Evolutionary conservation across 495 filamentous ascomycete genomes (phyloP), one percentile per base, ranked within the genome.

Genomic region (Platismatia glauca): DNA sequence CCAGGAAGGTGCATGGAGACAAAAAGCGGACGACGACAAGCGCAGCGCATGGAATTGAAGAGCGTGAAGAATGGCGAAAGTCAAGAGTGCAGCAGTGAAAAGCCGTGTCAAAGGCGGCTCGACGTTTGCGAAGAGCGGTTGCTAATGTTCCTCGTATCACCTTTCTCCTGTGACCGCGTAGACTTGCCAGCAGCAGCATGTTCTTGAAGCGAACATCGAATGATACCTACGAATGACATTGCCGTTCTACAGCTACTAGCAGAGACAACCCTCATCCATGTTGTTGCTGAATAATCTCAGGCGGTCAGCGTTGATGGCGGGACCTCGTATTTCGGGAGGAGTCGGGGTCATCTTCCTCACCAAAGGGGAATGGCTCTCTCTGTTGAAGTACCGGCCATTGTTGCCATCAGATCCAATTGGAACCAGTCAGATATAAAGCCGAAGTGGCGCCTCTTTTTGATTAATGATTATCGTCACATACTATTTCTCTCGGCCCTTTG

Each of bases 391-490:
- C 46, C 12, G 24, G 12, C 24, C 13, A 16, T 12, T 27, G 7
- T 52, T 53, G 50, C 50, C 50, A 35, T 35, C 48, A 52, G 20
- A 31, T 41, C 11, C 6, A 24, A 11, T 0, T 24, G 22, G n/a
- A 1, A 22, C 4, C 13, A 7, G 2, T 16, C n/a, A 50, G 4
- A 27, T 8, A 0, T 29, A 15, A 33, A 53, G 48, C 50, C 50
- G 50, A 53, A 29, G 50, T 53, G 15, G 50, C 50, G 29, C 29
- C 15, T 53, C 33, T 53, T 53, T 53, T 53, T 53, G 29, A 53
- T 12, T 20, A 8, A 18, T 11, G n/a, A n/a, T 3, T 7, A 35
- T 35, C 9, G 9, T 35, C 34, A 35, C 34, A 35, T 35, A 35
- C 27, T 16, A n/a, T 33, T 52, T 16, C 13, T 52, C 48, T 18